Percentiles rank a stretch among this genome's conserved stretches.
Evolutionary conservation across 1,284 basidiomycete genomes (phyloP).

Genomic region (Ustilago curta): DNA sequence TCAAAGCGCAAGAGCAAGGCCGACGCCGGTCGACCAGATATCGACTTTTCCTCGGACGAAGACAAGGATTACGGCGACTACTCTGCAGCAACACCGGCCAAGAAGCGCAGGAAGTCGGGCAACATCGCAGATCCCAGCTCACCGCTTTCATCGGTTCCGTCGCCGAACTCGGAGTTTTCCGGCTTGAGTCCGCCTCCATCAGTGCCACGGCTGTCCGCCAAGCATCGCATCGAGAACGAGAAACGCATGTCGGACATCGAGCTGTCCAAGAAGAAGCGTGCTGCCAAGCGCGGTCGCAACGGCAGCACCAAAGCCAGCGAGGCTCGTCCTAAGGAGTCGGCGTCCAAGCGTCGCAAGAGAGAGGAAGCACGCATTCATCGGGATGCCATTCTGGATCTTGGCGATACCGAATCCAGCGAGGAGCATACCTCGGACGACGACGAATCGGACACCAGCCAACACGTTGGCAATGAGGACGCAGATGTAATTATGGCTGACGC

Average conservation of each 20-base stretch:
- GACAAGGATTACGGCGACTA: conserved; percentile 19
- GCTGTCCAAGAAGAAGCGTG: conserved; percentile 42
- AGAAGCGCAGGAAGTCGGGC: conserved; percentile 52
- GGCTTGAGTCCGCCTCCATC: conserved; percentile 35
- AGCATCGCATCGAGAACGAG: conserved; percentile 35
- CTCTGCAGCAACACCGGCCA: conserved; percentile 24
- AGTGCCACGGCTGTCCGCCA: conserved; percentile 25
- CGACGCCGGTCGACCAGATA: conserved; percentile 10
- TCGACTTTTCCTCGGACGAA: conserved; percentile 34
- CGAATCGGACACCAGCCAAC: conserved; percentile 3
- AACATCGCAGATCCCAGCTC: conserved; percentile 52
- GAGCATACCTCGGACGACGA: conserved; percentile 21
- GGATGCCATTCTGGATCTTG: conserved; percentile 44
- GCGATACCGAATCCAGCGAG: conserved; percentile 51
- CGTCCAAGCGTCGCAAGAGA: conserved; percentile 34
- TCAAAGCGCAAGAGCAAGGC: conserved; percentile 31
- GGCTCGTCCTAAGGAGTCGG: conserved; percentile 28
- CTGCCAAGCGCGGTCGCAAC: conserved; percentile 23
- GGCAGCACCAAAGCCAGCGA: conserved; percentile 12
- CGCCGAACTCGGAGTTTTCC: conserved; percentile 30
- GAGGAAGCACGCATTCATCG: conserved; percentile 46
- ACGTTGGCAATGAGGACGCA: conserved; percentile 13
- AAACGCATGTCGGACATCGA: conserved; percentile 32
- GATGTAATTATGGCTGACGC: conserved; percentile 16
- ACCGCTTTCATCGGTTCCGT: conserved; percentile 45